Base-by-base conservation (phyloP, 257 asterid genomes). In the Nicotiana knightiana region DNA sequence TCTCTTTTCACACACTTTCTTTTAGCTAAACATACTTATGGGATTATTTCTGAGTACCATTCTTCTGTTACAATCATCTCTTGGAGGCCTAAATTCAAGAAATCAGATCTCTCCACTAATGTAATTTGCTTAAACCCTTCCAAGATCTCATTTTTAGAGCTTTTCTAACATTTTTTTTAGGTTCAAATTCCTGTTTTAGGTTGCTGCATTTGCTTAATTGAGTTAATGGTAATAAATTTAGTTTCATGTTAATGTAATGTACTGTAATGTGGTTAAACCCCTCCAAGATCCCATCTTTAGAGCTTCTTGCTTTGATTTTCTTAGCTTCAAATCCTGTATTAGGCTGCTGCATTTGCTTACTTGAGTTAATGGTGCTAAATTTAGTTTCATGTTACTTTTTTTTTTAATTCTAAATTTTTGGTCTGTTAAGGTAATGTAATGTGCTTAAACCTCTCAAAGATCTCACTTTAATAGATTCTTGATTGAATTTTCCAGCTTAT, bases 41-140 rank as follows among this genome's bases (percentile, higher is more conserved):
- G 95, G 64, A 84, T 85, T 61, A 86, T 87, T 61, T 89, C 98
- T 0, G 98, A 96, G 88, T 93, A 87, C 89, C 97, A 88, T 71
- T 93, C 99, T 80, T 93, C 98, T 5, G 83, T 96, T 83, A 94
- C 98, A 37, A 89, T 96, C 82, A 91, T 96, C 65, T 92, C 99
- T 26, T 96, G 99, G 99, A 89, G 97, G 89, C 98, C 97, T 83
- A 84, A 90, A 67, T 89, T 91, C 68, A 92, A 90, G 83, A 88
- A 87, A 85, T 92, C 89, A 32, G 94, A 90, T 87, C 86, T 86
- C 80, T 73, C 89, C 87, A 43, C 86, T 63, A 77, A 84, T 88
- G 97, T 95, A 93, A 90, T 84, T 33, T 57, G 54, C 51, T 80
- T 63, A 9, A 64, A 70, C 63, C 46, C 48, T 21, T 64, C 39